phyloP scores from a whole-genome alignment of 768 basidiomycete species.

The Tulasnella sp. region DNA sequence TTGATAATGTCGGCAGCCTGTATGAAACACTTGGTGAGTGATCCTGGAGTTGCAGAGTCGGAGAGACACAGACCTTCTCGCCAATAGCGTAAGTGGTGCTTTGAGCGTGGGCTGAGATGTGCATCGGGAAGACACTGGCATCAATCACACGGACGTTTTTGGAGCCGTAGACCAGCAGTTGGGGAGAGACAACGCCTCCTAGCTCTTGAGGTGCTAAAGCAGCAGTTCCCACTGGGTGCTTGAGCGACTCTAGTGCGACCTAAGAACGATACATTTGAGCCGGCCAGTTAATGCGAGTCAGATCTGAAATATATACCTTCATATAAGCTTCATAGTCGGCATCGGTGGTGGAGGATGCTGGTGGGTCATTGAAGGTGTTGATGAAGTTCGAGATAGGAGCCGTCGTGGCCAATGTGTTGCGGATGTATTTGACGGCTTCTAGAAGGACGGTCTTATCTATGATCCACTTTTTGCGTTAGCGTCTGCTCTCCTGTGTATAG shows the following conservation, averaged over 20 bases:
- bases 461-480: not conserved
- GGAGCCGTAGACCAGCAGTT: constrained; percentile 46
- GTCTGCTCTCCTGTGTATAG: too few relatives aligned
- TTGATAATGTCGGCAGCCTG: not conserved
- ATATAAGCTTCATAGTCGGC: constrained; percentile 25
- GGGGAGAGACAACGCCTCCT: constrained; percentile 47
- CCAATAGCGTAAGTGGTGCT: constrained; percentile 11
- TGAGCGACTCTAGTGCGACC: not conserved
- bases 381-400: constrained; percentile 24
- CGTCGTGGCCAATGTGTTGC: constrained; percentile 19
- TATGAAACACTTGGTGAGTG: too few relatives aligned
- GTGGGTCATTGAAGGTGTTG: constrained; percentile 14
- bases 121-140: constrained; percentile 42
- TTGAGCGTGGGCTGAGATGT: constrained; percentile 32
- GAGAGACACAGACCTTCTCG: constrained; percentile 2
- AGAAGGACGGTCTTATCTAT: constrained; percentile 26
- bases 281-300: not conserved
- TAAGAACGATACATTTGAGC: not conserved
- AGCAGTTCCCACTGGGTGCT: constrained; percentile 25
- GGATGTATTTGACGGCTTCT: constrained; percentile 26
- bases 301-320: constrained; percentile 24
- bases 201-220: constrained; percentile 38
- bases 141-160: constrained; percentile 48
- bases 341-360: constrained; percentile 28
- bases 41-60: too few relatives aligned